A percentile compares a stretch with the other conserved stretches of the same genome.
Conservation (phyloP, 352 stramenopile species). For the Globisporangium okanoganense region DNA sequence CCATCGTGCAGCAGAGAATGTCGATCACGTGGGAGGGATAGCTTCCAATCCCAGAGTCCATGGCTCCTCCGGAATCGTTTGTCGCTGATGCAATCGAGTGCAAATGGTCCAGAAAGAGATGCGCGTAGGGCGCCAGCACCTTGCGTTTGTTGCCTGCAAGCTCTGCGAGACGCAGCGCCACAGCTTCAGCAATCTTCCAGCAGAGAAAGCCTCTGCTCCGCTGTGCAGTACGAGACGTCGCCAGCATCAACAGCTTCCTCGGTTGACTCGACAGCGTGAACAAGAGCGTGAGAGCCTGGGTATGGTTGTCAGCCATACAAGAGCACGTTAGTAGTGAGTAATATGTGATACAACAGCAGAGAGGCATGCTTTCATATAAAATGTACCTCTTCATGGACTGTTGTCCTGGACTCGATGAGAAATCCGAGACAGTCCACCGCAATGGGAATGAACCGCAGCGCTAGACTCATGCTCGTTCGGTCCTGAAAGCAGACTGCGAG, state of each 20-base stretch:
- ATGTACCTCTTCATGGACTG: conserved; percentile 59
- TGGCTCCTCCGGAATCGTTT: conserved; percentile 17
- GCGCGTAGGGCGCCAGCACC: conserved; percentile 48
- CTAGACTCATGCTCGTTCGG: conserved; percentile 24
- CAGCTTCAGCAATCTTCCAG: conserved; percentile 62
- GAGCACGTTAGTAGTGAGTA: neutral
- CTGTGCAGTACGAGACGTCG: conserved; percentile 28
- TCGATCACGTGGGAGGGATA: conserved; percentile 65
- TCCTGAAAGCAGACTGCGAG: conserved; percentile 42
- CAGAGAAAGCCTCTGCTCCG: conserved; percentile 34
- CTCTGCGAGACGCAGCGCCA: conserved; percentile 39
- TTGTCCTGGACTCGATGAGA: conserved; percentile 33
- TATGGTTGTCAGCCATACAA: neutral
- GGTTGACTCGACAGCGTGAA: conserved; percentile 69
- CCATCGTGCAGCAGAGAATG: conserved; percentile 67
- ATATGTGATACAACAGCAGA: neutral
- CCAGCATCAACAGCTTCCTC: conserved; percentile 47
- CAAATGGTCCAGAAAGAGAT: conserved; percentile 77
- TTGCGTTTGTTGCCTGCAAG: conserved; percentile 36
- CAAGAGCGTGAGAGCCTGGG: conserved; percentile 59
- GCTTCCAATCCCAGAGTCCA: conserved; percentile 12
- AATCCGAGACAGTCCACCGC: conserved; percentile 33
- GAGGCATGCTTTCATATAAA: neutral
- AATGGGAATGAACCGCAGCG: conserved; percentile 35
- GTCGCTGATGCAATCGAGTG: conserved; percentile 54